phyloP scores from a whole-genome alignment of 148 eudicot genomes.

The Cornus kousa region DNA sequence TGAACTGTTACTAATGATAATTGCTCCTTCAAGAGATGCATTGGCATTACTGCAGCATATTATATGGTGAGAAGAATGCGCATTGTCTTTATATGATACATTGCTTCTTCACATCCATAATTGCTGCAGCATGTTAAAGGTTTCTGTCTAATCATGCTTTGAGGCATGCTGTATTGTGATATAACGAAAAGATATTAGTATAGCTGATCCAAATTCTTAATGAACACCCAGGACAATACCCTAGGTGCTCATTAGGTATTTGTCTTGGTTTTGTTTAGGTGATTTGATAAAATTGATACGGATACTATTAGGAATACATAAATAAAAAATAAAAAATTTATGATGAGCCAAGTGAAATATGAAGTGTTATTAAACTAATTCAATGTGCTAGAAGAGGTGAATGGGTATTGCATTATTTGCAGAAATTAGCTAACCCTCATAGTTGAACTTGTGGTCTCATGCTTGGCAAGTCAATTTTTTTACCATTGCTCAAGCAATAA shows the following conservation, averaged over 20 bases:
- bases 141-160: too few species aligned
- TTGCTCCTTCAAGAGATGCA: background rate
- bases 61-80: background rate
- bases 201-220: too few species aligned
- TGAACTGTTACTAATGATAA: slow-evolving; percentile 8
- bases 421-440: too few species aligned
- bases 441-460: too few species aligned
- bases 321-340: too few species aligned
- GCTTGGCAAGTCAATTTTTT: too few species aligned
- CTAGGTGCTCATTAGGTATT: background rate
- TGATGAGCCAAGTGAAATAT: background rate
- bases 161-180: too few species aligned
- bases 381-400: background rate
- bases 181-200: too few species aligned
- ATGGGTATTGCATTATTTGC: too few species aligned
- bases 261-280: background rate
- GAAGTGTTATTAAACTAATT: background rate
- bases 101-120: background rate
- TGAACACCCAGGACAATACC: background rate
- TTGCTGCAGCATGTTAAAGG: background rate
- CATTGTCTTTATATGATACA: background rate
- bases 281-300: background rate
- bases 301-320: background rate
- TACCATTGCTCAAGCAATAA: too few species aligned
- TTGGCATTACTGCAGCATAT: background rate